Evolutionary conservation across 2,329 filamentous ascomycete species (phyloP).

Genomic region (Coniochaeta ligniaria): DNA sequence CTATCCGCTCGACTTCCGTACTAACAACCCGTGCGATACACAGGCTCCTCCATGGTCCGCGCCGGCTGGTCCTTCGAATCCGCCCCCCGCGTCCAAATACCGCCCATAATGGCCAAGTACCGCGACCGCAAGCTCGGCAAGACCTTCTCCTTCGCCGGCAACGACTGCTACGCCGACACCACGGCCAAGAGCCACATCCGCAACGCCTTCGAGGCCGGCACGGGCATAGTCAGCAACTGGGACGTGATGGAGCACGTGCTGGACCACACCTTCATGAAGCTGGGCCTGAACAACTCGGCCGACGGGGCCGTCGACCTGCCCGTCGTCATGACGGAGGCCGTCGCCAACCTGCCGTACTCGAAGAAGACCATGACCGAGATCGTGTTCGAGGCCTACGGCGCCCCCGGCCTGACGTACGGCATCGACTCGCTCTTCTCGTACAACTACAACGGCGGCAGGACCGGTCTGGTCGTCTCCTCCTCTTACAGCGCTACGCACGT

Average conservation of each 20-base stretch:
- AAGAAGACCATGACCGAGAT: conserved; percentile 96
- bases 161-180: conserved; percentile 90
- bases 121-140: conserved; percentile 88
- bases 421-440: conserved; percentile 98
- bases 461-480: conserved; percentile 83
- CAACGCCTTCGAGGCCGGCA: conserved; percentile 84
- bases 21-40: neutral
- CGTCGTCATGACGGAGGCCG: conserved; percentile 90
- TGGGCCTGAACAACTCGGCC: conserved; percentile 67
- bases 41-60: conserved; percentile 81
- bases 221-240: conserved; percentile 92
- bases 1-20: neutral
- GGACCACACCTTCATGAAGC: conserved; percentile 90
- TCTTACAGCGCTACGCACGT: conserved; percentile 92
- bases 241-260: conserved; percentile 93
- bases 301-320: conserved; percentile 75
- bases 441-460: conserved; percentile 79
- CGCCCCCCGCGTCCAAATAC: conserved; percentile 69
- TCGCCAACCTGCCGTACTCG: conserved; percentile 85
- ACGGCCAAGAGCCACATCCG: conserved; percentile 86
- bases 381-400: conserved; percentile 90
- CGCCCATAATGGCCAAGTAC: conserved; percentile 91
- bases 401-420: conserved; percentile 84
- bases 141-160: conserved; percentile 86
- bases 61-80: conserved; percentile 94